Base-by-base conservation (phyloP, 2,329 filamentous ascomycete genomes). In the Penicillium sp. region DNA sequence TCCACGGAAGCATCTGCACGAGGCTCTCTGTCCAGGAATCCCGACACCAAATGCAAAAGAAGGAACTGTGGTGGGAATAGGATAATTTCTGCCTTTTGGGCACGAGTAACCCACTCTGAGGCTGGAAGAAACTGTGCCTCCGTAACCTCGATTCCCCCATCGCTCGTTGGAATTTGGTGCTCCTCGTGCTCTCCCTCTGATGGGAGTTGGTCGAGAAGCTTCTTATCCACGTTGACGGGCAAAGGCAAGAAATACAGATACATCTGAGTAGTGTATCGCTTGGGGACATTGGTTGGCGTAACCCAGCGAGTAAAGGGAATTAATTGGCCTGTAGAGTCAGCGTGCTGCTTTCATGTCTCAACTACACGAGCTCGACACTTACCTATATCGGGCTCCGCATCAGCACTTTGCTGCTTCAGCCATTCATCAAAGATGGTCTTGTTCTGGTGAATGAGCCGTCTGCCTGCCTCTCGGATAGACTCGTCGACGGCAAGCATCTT, bases 181-280 rank as follows among this genome's bases (percentile, higher is more conserved):
- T 79, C 62, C 81, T 85, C 68, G 82, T 82, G 61, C 64, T 76
- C 68, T 65, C 78, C 70, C 64, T 78, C 63, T 46, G 75, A 48
- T 41, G 72, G 61, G 61, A 76, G 59, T 68, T 74, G 65, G 60
- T 66, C 33, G 65, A 68, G 62, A 2, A 75, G 49, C 2, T 63
- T 60, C 34, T 68, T 68, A 27, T 72, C 70, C 3, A 69, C 61
- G 15, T 73, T 65, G 15, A 69, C 57, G n/a, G 75, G 72, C 11
- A 87, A 75, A 0, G 92, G 92, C 3, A 97, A 81, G 74, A 95
- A 87, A 75, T 96, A 96, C 11, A 97, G 74, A 75, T 97, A 99
- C 93, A 97, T 97, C 71, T 97, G 92, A 0, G 93, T 97, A 0
- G 90, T 91, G 76, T 95, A 99, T 45, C 94, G 84, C 66, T 87